phyloP scores from a whole-genome alignment of 2,329 filamentous ascomycete species.

The Verticillium isaacii region DNA sequence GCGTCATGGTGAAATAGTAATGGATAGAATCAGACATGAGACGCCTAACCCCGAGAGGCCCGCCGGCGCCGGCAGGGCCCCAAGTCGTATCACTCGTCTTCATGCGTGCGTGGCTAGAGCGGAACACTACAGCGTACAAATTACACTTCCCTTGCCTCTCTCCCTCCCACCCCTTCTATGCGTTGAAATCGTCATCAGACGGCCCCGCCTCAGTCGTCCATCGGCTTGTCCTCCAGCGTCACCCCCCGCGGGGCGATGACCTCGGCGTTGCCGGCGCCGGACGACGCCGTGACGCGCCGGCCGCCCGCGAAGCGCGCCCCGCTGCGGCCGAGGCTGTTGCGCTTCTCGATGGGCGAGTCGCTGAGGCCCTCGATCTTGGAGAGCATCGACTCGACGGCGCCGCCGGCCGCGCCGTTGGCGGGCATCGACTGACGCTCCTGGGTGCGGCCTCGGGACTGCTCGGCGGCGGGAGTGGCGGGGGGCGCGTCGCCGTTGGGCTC shows the following conservation, averaged over 20 bases:
- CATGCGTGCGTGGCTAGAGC: background rate
- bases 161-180: background rate
- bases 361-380: constrained; percentile 12
- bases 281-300: constrained; percentile 36
- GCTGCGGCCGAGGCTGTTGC: constrained; percentile 58
- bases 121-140: background rate
- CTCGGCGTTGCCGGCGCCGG: constrained; percentile 16
- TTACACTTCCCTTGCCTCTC: background rate
- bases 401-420: constrained; percentile 25
- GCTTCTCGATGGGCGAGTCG: constrained; percentile 47
- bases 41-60: background rate
- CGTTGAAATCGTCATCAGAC: background rate
- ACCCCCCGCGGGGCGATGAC: constrained; percentile 32
- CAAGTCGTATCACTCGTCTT: background rate
- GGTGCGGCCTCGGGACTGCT: constrained; percentile 11
- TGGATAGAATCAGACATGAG: background rate
- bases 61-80: background rate
- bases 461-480: constrained; percentile 27
- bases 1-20: background rate
- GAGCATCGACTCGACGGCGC: constrained; percentile 28
- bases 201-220: constrained; percentile 36
- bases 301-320: constrained; percentile 47
- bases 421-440: constrained; percentile 1
- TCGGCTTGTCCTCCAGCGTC: constrained; percentile 47
- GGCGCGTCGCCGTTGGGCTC: constrained; percentile 39